phyloP scores from a whole-genome alignment of 208 protist species.

The Crithidia thermophila region DNA sequence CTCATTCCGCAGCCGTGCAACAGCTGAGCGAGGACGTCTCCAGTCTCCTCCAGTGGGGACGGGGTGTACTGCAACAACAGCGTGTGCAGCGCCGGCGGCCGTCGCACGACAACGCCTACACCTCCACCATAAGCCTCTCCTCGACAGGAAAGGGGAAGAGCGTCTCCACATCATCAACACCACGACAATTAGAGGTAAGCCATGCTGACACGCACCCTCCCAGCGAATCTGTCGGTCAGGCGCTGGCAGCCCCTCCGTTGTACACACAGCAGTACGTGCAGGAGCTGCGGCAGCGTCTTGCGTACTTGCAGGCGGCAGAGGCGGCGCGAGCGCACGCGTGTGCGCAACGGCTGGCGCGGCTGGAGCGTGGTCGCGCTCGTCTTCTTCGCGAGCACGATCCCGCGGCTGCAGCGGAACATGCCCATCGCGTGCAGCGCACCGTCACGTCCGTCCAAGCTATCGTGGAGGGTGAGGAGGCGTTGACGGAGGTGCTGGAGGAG shows the following conservation, averaged over 20 bases:
- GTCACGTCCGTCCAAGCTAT: slow-evolving; percentile 13
- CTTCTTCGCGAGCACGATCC: not conserved
- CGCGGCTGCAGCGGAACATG: not conserved
- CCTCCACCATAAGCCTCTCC: no score
- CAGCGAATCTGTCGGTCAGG: no score
- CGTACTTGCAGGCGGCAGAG: slow-evolving; percentile 23
- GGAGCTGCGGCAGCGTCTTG: slow-evolving; percentile 15
- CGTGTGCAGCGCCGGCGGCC: slow-evolving; percentile 19
- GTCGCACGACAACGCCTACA: no score
- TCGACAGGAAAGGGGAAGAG: no score
- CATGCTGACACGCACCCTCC: no score
- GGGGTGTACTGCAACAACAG: slow-evolving; percentile 11
- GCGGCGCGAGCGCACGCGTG: slow-evolving; percentile 25
- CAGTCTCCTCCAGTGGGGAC: slow-evolving; percentile 21
- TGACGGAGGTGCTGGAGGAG: slow-evolving; percentile 14
- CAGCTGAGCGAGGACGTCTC: slow-evolving; percentile 27
- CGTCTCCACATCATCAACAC: no score
- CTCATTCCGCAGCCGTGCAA: not conserved
- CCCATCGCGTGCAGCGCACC: slow-evolving; percentile 5
- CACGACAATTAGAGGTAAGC: no score
- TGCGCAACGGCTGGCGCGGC: slow-evolving; percentile 15
- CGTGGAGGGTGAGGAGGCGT: slow-evolving; percentile 23
- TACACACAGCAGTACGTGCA: slow-evolving; percentile 22
- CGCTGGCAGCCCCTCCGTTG: not conserved
- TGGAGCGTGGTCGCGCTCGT: slow-evolving; percentile 18